Evolutionary conservation across 345 rosid genomes (phyloP).

Genomic region (Sonneratia alba): DNA sequence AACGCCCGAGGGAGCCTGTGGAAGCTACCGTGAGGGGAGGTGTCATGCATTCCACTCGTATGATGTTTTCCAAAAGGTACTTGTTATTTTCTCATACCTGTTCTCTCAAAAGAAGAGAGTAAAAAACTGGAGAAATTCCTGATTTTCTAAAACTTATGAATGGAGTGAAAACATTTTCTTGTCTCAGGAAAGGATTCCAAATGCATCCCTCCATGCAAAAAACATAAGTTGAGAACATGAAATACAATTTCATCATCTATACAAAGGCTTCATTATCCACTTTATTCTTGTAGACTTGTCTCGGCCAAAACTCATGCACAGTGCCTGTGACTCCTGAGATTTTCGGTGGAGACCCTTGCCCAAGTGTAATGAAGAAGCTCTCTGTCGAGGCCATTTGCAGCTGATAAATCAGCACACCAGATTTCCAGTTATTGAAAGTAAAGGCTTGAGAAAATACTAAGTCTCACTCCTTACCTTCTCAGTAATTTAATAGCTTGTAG

Average conservation of each 20-base stretch:
- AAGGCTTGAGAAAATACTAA: too few species aligned
- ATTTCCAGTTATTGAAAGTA: background rate
- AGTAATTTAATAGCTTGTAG: background rate
- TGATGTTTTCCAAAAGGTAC: constrained; percentile 87
- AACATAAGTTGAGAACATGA: background rate
- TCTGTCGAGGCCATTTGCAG: constrained; percentile 84
- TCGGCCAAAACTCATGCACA: constrained; percentile 82
- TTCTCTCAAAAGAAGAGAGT: background rate
- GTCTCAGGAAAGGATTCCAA: too few species aligned
- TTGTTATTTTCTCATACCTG: constrained; percentile 5
- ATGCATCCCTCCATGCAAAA: too few species aligned
- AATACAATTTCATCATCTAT: background rate
- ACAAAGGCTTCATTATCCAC: background rate
- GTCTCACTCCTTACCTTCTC: background rate
- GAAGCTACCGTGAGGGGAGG: constrained; percentile 71
- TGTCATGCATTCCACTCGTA: constrained; percentile 92
- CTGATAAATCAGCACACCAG: constrained; percentile 21
- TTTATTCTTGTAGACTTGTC: constrained; percentile 18
- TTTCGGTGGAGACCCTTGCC: constrained; percentile 98
- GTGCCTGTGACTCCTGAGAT: constrained; percentile 90
- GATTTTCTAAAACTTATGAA: too few species aligned
- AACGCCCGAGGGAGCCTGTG: constrained; percentile 83
- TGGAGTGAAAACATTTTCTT: too few species aligned
- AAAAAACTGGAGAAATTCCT: background rate
- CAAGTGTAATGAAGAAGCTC: constrained; percentile 78